These are phyloP conservation scores for Ustilago xerochloae DNA, from an alignment of 1,284 basidiomycete species.

Conservation along the genomic window DNA sequence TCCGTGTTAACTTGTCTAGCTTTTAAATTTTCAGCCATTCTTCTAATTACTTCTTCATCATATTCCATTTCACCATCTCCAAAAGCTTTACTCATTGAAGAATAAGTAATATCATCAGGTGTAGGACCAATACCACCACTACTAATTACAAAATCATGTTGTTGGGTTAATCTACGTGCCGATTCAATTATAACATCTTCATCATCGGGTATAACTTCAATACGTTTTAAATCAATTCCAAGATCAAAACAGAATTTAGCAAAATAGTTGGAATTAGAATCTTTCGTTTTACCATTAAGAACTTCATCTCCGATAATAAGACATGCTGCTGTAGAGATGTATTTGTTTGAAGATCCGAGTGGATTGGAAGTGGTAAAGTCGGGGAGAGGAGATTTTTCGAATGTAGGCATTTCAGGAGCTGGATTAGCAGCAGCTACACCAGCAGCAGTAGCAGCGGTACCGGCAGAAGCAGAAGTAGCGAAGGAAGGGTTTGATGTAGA, in stretches of 20 bases:
- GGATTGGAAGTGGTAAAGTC: conserved; percentile 36
- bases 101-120: conserved; percentile 79
- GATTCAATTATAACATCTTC: conserved; percentile 89
- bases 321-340: conserved; percentile 57
- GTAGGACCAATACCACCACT: conserved; percentile 64
- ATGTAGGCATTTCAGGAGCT: conserved; percentile 36
- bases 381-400: conserved; percentile 45
- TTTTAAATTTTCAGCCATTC: conserved; percentile 79
- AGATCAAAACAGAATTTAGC: conserved; percentile 69
- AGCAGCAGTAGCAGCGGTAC: no score
- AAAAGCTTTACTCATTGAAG: conserved; percentile 87
- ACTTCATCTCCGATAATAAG: conserved; percentile 76
- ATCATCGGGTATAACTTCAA: conserved; percentile 92
- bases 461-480: no score
- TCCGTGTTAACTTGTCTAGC: conserved; percentile 73
- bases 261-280: conserved; percentile 77
- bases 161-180: conserved; percentile 78
- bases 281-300: conserved; percentile 77
- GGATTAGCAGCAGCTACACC: background rate
- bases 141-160: conserved; percentile 51
- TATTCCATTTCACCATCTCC: conserved; percentile 74
- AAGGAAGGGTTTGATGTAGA: background rate
- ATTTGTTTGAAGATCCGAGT: conserved; percentile 38
- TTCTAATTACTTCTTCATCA: conserved; percentile 80
- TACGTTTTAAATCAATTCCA: conserved; percentile 69